These are phyloP conservation scores for Eucalyptus regnans DNA, from an alignment of 345 rosid genomes.

Conservation along the genomic window DNA sequence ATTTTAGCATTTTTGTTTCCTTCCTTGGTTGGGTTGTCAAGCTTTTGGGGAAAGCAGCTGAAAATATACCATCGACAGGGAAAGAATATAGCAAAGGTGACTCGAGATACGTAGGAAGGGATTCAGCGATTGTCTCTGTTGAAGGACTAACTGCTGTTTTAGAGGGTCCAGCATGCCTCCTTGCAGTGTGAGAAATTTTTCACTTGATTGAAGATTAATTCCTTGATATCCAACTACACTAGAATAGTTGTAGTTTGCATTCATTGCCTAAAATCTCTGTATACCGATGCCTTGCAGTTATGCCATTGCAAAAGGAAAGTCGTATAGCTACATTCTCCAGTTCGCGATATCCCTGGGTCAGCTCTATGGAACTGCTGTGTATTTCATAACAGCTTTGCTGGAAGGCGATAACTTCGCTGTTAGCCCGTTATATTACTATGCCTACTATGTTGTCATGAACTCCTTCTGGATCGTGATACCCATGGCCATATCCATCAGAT, in stretches of 20 bases:
- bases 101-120: slow-evolving; percentile 81
- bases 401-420: slow-evolving; percentile 82
- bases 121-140: slow-evolving; percentile 53
- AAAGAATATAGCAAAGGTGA: slow-evolving; percentile 98
- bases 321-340: slow-evolving; percentile 80
- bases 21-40: background rate
- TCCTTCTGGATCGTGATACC: slow-evolving; percentile 74
- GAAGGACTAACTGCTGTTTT: slow-evolving; percentile 87
- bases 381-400: slow-evolving; percentile 65
- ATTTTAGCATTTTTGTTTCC: background rate
- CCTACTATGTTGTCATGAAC: slow-evolving; percentile 61
- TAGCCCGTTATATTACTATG: slow-evolving; percentile 44
- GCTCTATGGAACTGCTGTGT: slow-evolving; percentile 80
- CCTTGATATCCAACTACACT: background rate
- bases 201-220: background rate
- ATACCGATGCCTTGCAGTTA: slow-evolving; percentile 26
- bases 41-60: background rate
- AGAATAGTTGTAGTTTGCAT: background rate
- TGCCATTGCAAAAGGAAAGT: slow-evolving; percentile 68
- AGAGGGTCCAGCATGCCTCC: slow-evolving; percentile 74
- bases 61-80: slow-evolving; percentile 32
- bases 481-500: slow-evolving; percentile 39
- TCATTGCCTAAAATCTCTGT: background rate
- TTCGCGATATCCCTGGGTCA: slow-evolving; percentile 76
- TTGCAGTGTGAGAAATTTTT: slow-evolving; percentile 54